phyloP scores from a whole-genome alignment of 2,329 filamentous ascomycete genomes.

The Aschersonia sp. region DNA sequence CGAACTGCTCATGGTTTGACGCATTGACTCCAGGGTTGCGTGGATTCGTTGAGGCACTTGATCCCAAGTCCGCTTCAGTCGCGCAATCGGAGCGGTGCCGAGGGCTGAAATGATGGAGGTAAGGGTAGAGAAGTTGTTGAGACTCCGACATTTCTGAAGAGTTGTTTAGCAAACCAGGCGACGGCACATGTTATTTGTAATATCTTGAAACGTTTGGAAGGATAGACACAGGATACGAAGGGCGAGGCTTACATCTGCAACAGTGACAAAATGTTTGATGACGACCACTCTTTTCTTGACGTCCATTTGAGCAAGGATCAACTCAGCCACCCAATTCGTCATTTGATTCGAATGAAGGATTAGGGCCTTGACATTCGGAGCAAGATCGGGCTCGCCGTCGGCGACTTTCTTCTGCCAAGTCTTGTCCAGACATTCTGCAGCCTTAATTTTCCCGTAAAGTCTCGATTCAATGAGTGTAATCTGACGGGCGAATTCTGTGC shows the following conservation, averaged over 20 bases:
- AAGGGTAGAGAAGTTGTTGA: conserved; percentile 96
- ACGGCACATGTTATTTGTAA: too few species aligned
- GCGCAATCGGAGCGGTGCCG: conserved; percentile 86
- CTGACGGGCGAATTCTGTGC: conserved; percentile 92
- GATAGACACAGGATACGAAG: too few species aligned
- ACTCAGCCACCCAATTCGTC: conserved; percentile 98
- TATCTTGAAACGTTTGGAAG: too few species aligned
- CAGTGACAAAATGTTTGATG: conserved; percentile 94
- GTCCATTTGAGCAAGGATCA: conserved; percentile 91
- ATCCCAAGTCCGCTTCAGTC: conserved; percentile 86
- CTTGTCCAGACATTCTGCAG: conserved; percentile 93
- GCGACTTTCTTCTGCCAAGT: conserved; percentile 95
- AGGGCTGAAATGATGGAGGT: conserved; percentile 96
- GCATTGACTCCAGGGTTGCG: conserved; percentile 74
- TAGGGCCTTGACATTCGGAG: conserved; percentile 86
- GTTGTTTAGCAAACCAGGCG: not conserved
- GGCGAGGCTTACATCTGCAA: conserved; percentile 63
- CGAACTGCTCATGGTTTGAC: conserved; percentile 86
- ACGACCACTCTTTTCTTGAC: conserved; percentile 94
- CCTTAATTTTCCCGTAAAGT: conserved; percentile 89
- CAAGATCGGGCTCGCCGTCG: conserved; percentile 70
- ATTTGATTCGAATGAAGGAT: conserved; percentile 97
- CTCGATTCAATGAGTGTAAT: conserved; percentile 93
- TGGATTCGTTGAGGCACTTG: conserved; percentile 80
- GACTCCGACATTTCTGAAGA: conserved; percentile 68